Percentiles rank a stretch among this genome's conserved stretches.
These are phyloP conservation scores for Parmelia sp. DNA, from an alignment of 495 filamentous ascomycete species.

Conservation along the genomic window DNA sequence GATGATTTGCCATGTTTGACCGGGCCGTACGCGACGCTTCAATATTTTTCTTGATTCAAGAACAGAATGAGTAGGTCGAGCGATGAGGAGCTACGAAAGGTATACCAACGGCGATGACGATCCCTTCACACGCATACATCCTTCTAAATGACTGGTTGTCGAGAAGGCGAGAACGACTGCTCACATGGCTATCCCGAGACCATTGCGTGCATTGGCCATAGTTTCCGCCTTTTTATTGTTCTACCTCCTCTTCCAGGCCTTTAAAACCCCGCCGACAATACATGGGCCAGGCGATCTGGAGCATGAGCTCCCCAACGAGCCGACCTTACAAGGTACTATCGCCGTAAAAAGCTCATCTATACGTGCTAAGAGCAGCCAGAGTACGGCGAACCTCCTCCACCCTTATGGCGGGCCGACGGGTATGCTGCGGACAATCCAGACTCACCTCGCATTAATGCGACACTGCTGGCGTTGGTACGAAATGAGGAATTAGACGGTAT, in stretches of 20 bases:
- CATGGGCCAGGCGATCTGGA: conserved; percentile 38
- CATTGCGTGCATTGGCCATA: conserved; percentile 70
- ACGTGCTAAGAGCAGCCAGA: conserved; percentile 41
- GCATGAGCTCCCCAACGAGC: conserved; percentile 60
- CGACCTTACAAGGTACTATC: conserved; percentile 71
- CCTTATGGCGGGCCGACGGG: conserved; percentile 63
- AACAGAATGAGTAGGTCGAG: not conserved
- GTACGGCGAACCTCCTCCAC: conserved; percentile 73
- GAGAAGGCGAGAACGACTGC: conserved; percentile 2
- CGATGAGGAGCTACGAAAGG: conserved; percentile 9
- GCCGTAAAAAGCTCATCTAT: conserved; percentile 13
- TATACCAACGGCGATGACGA: conserved; percentile 10
- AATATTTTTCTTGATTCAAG: not conserved
- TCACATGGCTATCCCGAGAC: conserved; percentile 72
- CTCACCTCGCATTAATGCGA: conserved; percentile 82
- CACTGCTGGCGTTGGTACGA: conserved; percentile 82
- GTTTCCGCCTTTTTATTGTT: conserved; percentile 62
- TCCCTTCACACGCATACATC: not conserved
- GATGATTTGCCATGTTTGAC: not conserved
- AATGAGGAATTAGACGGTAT: conserved; percentile 82
- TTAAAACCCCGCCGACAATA: conserved; percentile 40
- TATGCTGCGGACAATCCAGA: conserved; percentile 69
- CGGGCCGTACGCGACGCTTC: not conserved
- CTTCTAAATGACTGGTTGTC: not conserved
- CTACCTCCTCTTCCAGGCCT: conserved; percentile 68